Evolutionary conservation across 306 rosid genomes (phyloP).

Genomic region (Trifolium pratense): DNA sequence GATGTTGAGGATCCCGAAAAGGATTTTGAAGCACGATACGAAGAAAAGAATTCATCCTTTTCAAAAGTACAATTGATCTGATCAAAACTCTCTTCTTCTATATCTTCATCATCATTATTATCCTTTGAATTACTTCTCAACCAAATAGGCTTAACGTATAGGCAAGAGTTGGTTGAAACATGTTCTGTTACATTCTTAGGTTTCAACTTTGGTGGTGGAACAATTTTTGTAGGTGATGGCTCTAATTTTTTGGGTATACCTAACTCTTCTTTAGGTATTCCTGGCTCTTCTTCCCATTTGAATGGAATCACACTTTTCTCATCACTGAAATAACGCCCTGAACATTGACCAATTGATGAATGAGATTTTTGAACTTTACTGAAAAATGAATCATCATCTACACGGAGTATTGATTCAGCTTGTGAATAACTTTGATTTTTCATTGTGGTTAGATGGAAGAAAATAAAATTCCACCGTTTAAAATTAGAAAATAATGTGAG

Average conservation of each 20-base stretch:
- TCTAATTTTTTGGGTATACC: constrained; percentile 20
- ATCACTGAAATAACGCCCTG: neutral
- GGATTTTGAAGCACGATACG: neutral
- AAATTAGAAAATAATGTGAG: neutral
- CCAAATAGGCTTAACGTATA: neutral
- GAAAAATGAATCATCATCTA: constrained; percentile 9
- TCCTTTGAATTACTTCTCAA: neutral
- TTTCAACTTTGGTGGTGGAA: neutral
- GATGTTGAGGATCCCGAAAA: neutral
- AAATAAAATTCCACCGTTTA: neutral
- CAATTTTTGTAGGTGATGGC: neutral
- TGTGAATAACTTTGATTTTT: neutral
- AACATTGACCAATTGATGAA: neutral
- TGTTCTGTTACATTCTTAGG: neutral
- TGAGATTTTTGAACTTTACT: neutral
- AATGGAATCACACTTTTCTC: constrained; percentile 29
- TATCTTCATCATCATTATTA: neutral
- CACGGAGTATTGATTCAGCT: constrained; percentile 4
- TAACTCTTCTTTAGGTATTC: constrained; percentile 14
- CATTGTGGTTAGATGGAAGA: neutral
- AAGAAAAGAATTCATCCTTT: neutral
- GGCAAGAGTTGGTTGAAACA: neutral
- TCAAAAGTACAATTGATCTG: neutral
- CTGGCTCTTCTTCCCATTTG: constrained; percentile 42
- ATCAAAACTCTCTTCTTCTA: neutral